phyloP scores from a whole-genome alignment of 495 filamentous ascomycete genomes.

The Talaromyces stipitatus region DNA sequence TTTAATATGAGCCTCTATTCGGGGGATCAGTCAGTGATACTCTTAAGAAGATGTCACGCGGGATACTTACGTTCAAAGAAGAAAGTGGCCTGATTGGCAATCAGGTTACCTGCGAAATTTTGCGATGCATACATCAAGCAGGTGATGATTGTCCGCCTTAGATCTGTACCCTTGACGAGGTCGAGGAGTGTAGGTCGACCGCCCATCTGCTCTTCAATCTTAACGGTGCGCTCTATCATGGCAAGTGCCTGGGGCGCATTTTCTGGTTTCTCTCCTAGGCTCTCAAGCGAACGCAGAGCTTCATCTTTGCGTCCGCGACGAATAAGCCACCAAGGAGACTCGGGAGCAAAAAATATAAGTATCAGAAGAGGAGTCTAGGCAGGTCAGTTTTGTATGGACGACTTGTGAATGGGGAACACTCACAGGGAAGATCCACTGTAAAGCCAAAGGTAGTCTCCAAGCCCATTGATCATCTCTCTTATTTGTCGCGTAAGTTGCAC shows the following conservation, averaged over 20 bases:
- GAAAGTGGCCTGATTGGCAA: slow-evolving; percentile 14
- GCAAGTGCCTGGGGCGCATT: slow-evolving; percentile 56
- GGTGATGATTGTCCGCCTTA: slow-evolving; percentile 59
- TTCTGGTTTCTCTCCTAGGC: slow-evolving; percentile 51
- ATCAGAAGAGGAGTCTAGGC: slow-evolving; percentile 49
- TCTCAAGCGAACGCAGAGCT: slow-evolving; percentile 54
- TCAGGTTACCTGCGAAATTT: slow-evolving; percentile 25
- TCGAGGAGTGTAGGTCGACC: slow-evolving; percentile 51
- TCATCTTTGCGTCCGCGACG: slow-evolving; percentile 63
- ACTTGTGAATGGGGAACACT: neutral
- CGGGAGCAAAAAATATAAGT: slow-evolving; percentile 56
- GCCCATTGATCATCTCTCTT: slow-evolving; percentile 43
- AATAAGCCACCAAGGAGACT: slow-evolving; percentile 36
- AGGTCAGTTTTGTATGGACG: neutral
- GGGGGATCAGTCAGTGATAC: slow-evolving; percentile 9
- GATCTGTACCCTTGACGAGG: slow-evolving; percentile 60
- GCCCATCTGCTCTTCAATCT: slow-evolving; percentile 55
- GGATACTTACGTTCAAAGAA: slow-evolving; percentile 20
- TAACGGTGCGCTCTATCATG: slow-evolving; percentile 68
- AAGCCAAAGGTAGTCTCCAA: slow-evolving; percentile 52
- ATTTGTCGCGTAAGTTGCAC: slow-evolving; percentile 53
- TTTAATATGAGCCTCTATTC: slow-evolving; percentile 19
- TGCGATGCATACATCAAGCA: slow-evolving; percentile 45
- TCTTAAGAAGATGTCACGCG: neutral
- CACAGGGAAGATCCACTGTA: slow-evolving; percentile 73